A percentile compares a stretch with the other conserved stretches of the same genome.
Conservation (phyloP, 164 flowering plant genomes). For the Sedum album region DNA sequence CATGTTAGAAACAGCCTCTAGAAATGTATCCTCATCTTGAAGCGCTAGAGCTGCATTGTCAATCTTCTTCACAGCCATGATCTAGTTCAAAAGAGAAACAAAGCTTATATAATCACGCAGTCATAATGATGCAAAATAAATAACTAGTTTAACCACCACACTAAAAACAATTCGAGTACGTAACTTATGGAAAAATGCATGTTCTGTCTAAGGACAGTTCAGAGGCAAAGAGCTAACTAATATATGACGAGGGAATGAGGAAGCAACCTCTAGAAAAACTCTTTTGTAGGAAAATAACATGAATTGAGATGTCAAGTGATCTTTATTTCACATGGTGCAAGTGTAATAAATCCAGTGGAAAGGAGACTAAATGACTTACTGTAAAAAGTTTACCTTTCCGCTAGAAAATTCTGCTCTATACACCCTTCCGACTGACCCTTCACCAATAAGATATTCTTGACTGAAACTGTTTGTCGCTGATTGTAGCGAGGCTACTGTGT, state of each 20-base stretch:
- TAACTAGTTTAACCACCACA: neutral
- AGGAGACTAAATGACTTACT: neutral
- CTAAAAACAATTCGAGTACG: neutral
- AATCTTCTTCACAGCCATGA: conserved; percentile 78
- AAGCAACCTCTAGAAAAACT: neutral
- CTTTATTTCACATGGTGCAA: too few relatives aligned
- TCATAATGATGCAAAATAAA: neutral
- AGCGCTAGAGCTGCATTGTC: conserved; percentile 82
- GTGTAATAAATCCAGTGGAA: neutral
- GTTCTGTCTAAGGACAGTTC: neutral
- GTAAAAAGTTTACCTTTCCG: conserved; percentile 60
- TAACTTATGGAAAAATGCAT: neutral
- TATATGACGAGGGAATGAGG: neutral
- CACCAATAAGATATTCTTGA: conserved; percentile 81
- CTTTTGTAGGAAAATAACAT: too few relatives aligned
- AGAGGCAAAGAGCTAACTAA: neutral
- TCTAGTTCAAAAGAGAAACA: conserved; percentile 24
- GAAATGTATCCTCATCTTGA: conserved; percentile 86
- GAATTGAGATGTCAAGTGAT: too few relatives aligned
- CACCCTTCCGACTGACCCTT: conserved; percentile 99
- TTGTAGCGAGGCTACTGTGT: conserved; percentile 82
- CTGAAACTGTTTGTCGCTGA: conserved; percentile 78
- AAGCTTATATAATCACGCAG: neutral
- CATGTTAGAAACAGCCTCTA: conserved; percentile 90
- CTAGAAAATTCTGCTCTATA: conserved; percentile 79